Evolutionary conservation across 495 filamentous ascomycete species (phyloP), one percentile per base, ranked within the genome.

Genomic region (Daldinia concentrica): DNA sequence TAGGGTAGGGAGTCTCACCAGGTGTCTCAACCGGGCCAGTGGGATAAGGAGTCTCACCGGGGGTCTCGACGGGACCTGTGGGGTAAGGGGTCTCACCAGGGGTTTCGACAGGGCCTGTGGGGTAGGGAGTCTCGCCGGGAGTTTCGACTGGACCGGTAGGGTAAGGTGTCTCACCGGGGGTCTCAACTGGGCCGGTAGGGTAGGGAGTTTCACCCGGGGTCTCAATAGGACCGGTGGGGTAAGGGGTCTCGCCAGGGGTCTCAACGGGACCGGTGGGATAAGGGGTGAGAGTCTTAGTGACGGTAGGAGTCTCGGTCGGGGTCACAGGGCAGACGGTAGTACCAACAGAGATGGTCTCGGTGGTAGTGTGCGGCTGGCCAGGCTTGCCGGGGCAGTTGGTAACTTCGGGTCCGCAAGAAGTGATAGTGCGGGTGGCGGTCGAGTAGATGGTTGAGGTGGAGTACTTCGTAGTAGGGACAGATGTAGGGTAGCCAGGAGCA

Each of bases 361-460:
- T 67, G 27, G 64, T 73, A 8, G 55, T 30, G 3, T 71, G 39
- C 14, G 50, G 58, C 34, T 57, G 30, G n/a, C 61, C 67, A 22
- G 66, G 58, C 34, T 51, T 58, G 30, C 67, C 71, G 15, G 66
- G 62, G 60, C 66, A 66, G 62, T 72, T 63, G 17, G 62, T 64
- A 1, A 80, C 74, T 6, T 68, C 72, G 3, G 76, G 57, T 5
- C 68, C 68, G 69, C 80, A 81, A 48, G 74, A 71, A 24, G 79
- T 81, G 65, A 80, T 76, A 12, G 80, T 82, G 69, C 62, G 48
- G 41, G 69, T 71, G 14, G 72, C 68, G 6, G 80, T 82, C 34
- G 74, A 74, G 63, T 78, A 79, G 52, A 82, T 59, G 12, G 79
- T 81, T 4, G 79, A 81, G 22, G 79, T 82, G 2, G 76, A 80